phyloP scores from a whole-genome alignment of 768 basidiomycete species.

The Pleurotus giganteus region DNA sequence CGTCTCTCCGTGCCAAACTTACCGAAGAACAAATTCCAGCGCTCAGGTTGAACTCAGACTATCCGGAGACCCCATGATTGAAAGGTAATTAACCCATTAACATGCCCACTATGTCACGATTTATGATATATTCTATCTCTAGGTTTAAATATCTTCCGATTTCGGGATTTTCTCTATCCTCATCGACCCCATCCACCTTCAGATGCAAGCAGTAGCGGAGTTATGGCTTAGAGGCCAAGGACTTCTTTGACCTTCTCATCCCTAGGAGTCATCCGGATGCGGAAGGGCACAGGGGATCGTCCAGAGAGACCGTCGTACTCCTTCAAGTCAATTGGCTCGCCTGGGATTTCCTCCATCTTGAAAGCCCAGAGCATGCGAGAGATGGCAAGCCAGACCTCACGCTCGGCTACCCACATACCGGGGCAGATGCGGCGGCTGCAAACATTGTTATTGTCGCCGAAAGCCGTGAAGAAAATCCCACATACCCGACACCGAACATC shows the following conservation, averaged over 20 bases:
- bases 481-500: slow-evolving; percentile 49
- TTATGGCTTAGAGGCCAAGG: slow-evolving; percentile 13
- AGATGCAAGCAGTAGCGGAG: no score
- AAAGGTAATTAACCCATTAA: no score
- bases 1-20: no score
- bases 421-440: slow-evolving; percentile 39
- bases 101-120: no score
- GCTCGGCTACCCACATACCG: slow-evolving; percentile 43
- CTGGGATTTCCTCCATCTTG: slow-evolving; percentile 36
- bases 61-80: no score
- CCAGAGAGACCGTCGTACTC: slow-evolving; percentile 48
- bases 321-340: slow-evolving; percentile 40
- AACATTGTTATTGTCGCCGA: background rate
- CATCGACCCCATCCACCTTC: no score
- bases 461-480: background rate
- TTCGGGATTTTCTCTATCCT: no score
- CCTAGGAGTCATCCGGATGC: slow-evolving; percentile 17
- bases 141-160: no score
- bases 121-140: no score
- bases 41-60: no score
- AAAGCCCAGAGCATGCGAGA: slow-evolving; percentile 49
- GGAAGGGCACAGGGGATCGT: slow-evolving; percentile 42
- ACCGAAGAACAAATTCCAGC: no score
- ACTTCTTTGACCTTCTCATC: slow-evolving; percentile 12
- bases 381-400: slow-evolving; percentile 43